These are phyloP conservation scores for Solanum arcanum DNA, from an alignment of 257 asterid species.

Conservation along the genomic window DNA sequence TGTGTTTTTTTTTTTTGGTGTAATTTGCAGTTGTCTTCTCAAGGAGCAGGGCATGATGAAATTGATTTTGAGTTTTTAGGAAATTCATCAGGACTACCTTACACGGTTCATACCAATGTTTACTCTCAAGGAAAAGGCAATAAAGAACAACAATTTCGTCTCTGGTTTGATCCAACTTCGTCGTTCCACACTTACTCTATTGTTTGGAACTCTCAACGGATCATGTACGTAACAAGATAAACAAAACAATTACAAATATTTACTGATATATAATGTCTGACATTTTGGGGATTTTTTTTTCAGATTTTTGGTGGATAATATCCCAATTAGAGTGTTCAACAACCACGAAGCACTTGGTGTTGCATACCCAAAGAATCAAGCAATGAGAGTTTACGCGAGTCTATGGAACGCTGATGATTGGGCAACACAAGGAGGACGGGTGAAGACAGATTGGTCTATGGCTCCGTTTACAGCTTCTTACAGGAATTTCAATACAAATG, in stretches of 20 bases:
- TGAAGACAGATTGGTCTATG: constrained; percentile 27
- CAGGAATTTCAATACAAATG: constrained; percentile 22
- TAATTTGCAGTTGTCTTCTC: constrained; percentile 24
- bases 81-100: constrained; percentile 19
- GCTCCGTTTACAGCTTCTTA: constrained; percentile 35
- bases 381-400: constrained; percentile 17
- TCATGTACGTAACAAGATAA: neutral
- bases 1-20: neutral
- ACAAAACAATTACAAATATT: neutral
- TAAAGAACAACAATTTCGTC: neutral
- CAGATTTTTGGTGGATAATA: constrained; percentile 40
- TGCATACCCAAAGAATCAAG: constrained; percentile 20
- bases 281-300: neutral
- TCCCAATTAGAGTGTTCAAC: constrained; percentile 35
- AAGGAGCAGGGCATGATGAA: constrained; percentile 28
- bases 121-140: constrained; percentile 30
- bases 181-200: constrained; percentile 34
- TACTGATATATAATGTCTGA: neutral
- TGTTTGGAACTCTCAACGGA: constrained; percentile 23
- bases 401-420: constrained; percentile 29
- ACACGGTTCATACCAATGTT: constrained; percentile 32
- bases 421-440: constrained; percentile 36
- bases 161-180: neutral
- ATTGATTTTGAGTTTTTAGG: constrained; percentile 39
- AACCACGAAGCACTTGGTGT: constrained; percentile 26